These are phyloP conservation scores for Saraca asoca DNA, from an alignment of 331 rosid species.

Conservation along the genomic window DNA sequence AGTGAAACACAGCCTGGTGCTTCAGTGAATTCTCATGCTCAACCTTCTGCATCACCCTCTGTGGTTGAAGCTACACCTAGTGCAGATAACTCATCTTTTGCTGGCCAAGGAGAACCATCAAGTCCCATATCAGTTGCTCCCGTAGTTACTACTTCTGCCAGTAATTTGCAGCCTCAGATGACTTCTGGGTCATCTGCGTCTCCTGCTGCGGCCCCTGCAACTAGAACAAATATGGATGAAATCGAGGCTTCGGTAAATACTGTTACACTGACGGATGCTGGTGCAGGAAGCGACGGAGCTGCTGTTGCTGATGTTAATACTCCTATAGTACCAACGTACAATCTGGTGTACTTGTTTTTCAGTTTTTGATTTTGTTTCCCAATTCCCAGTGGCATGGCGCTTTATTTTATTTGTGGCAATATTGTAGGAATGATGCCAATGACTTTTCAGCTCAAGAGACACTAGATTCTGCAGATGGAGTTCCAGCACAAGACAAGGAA, in stretches of 20 bases:
- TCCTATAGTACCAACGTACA: constrained; percentile 59
- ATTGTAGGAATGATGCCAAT: constrained; percentile 53
- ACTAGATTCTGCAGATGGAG: constrained; percentile 52
- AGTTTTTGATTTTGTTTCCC: constrained; percentile 6
- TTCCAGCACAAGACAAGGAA: constrained; percentile 52
- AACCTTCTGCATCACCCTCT: constrained; percentile 49
- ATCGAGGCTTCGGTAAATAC: constrained; percentile 44
- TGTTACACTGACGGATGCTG: constrained; percentile 43
- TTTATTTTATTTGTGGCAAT: constrained; percentile 25
- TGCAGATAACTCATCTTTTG: constrained; percentile 49
- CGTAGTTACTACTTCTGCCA: constrained; percentile 47
- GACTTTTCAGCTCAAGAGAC: constrained; percentile 48
- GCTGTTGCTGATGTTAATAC: constrained; percentile 39
- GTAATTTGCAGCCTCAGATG: constrained; percentile 43
- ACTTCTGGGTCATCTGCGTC: constrained; percentile 55
- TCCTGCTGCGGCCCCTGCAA: constrained; percentile 47
- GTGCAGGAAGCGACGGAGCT: constrained; percentile 46
- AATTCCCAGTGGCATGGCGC: neutral
- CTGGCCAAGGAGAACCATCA: constrained; percentile 54
- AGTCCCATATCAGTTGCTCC: constrained; percentile 69
- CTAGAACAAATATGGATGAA: constrained; percentile 47
- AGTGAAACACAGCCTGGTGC: constrained; percentile 49
- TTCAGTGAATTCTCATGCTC: constrained; percentile 39
- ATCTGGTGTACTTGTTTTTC: constrained; percentile 29
- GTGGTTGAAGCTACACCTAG: constrained; percentile 48